Evolutionary conservation across 2,329 filamentous ascomycete genomes (phyloP).

Genomic region (Raffaelea deltoideospora): DNA sequence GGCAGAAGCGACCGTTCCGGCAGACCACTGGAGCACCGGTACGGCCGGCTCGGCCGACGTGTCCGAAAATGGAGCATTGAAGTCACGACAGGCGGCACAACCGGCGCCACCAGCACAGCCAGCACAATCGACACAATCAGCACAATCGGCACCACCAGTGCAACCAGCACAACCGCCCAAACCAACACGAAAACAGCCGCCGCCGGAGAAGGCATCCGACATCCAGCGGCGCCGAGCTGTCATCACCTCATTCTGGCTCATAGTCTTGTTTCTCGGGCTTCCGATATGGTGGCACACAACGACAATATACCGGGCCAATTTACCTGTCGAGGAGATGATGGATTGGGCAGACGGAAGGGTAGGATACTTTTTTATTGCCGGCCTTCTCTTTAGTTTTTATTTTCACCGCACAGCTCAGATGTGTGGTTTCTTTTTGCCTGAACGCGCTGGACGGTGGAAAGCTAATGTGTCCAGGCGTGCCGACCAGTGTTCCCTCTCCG

Average conservation of each 20-base stretch:
- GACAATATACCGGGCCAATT: conserved; percentile 70
- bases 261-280: conserved; percentile 69
- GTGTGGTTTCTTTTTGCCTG: too few relatives aligned
- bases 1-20: too few relatives aligned
- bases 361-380: conserved; percentile 9
- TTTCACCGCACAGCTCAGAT: neutral
- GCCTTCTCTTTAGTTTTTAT: conserved; percentile 2
- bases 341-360: conserved; percentile 87
- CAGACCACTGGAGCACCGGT: too few relatives aligned
- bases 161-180: too few relatives aligned
- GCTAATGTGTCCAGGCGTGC: conserved; percentile 46
- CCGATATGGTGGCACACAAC: conserved; percentile 97
- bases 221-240: conserved; percentile 57
- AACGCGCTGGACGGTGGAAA: too few relatives aligned
- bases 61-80: too few relatives aligned
- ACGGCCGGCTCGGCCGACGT: too few relatives aligned
- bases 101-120: too few relatives aligned
- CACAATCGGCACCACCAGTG: too few relatives aligned
- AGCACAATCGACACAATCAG: too few relatives aligned
- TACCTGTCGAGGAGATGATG: conserved; percentile 77
- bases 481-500: conserved; percentile 76
- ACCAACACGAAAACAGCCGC: conserved; percentile 37
- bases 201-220: conserved; percentile 60
- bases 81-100: too few relatives aligned
- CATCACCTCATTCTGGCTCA: conserved; percentile 78